Conservation (phyloP, 2,329 filamentous ascomycete genomes). For the Sarocladiaceae sp. region DNA sequence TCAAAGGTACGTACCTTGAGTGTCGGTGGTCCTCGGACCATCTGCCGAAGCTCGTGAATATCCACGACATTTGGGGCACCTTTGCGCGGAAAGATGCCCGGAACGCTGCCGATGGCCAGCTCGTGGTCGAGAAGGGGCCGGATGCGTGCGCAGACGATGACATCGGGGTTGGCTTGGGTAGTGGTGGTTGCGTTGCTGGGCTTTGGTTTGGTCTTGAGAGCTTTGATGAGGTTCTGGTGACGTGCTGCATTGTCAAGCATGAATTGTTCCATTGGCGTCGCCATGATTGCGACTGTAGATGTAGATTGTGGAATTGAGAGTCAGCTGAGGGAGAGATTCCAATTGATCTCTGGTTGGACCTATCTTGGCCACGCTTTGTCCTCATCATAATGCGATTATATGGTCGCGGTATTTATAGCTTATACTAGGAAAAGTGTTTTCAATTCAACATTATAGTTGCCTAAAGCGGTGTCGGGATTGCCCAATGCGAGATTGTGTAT, state of each 20-base stretch:
- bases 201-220: background rate
- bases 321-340: too few relatives aligned
- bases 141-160: slow-evolving; percentile 1
- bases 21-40: slow-evolving; percentile 2
- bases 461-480: too few relatives aligned
- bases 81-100: background rate
- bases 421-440: too few relatives aligned
- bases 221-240: slow-evolving; percentile 2
- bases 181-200: background rate
- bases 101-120: background rate
- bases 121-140: slow-evolving; percentile 8
- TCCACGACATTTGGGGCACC: background rate
- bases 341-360: too few relatives aligned
- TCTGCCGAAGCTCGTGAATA: slow-evolving; percentile 4
- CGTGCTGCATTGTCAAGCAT: background rate
- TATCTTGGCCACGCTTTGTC: too few relatives aligned
- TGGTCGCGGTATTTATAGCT: too few relatives aligned
- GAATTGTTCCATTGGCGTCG: slow-evolving; percentile 3
- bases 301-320: too few relatives aligned
- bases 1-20: slow-evolving; percentile 20
- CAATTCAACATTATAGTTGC: too few relatives aligned
- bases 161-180: slow-evolving; percentile 5
- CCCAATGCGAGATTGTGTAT: too few relatives aligned
- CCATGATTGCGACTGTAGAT: too few relatives aligned
- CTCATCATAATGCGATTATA: too few relatives aligned